phyloP scores from a whole-genome alignment of 768 basidiomycete genomes.

The Leucosporidium creatinivorum region DNA sequence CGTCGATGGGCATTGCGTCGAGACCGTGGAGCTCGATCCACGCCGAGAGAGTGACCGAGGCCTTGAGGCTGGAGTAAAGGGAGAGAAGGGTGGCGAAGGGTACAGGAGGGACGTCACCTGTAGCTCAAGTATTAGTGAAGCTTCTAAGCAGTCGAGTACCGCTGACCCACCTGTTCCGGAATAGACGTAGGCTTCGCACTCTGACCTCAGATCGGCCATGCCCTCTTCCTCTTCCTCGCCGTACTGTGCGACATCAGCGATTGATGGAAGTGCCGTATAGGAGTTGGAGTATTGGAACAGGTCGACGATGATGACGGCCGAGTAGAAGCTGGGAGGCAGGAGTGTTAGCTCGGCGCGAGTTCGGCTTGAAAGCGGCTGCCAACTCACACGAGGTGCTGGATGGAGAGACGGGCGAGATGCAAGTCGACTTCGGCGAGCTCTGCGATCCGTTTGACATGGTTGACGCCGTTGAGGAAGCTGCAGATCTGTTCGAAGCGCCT shows the following conservation, averaged over 20 bases:
- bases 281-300: conserved; percentile 97
- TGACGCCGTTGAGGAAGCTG: conserved; percentile 77
- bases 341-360: not conserved
- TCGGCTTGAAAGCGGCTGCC: not conserved
- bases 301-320: conserved; percentile 92
- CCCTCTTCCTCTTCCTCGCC: conserved; percentile 45
- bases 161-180: conserved; percentile 9
- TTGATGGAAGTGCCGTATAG: conserved; percentile 80
- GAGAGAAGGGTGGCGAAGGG: conserved; percentile 82
- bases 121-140: not conserved
- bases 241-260: conserved; percentile 71
- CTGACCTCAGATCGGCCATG: conserved; percentile 63
- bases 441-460: conserved; percentile 85
- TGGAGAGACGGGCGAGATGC: conserved; percentile 69
- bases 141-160: not conserved
- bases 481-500: conserved; percentile 47
- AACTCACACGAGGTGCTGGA: conserved; percentile 82
- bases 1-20: conserved; percentile 68
- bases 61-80: conserved; percentile 76
- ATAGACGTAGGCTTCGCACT: conserved; percentile 88
- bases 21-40: conserved; percentile 80
- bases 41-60: conserved; percentile 71
- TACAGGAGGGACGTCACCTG: conserved; percentile 49
- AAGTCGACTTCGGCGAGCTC: conserved; percentile 83
- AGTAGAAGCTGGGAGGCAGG: conserved; percentile 65